These are phyloP conservation scores for Fomitopsis schrenkii DNA, from an alignment of 1,284 basidiomycete genomes.

Conservation along the genomic window DNA sequence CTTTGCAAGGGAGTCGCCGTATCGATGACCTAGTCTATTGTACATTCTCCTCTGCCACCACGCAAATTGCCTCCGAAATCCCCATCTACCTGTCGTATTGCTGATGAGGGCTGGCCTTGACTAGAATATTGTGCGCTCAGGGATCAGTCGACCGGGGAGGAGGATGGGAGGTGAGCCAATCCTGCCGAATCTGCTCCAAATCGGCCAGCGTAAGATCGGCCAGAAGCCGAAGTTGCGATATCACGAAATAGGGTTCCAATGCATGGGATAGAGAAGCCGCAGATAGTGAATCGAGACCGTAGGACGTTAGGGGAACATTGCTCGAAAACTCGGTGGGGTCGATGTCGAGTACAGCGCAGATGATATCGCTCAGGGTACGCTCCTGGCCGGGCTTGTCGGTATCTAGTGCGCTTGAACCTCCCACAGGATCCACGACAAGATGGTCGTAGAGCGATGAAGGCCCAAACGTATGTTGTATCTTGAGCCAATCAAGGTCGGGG, in stretches of 20 bases:
- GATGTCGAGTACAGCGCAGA: constrained; percentile 26
- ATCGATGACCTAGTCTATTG: too few species aligned
- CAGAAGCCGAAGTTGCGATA: constrained; percentile 35
- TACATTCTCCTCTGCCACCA: too few species aligned
- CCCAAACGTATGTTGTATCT: constrained; percentile 17
- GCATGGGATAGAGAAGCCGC: constrained; percentile 30
- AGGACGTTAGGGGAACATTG: constrained; percentile 35
- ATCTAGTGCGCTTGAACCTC: not conserved
- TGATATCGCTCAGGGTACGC: constrained; percentile 7
- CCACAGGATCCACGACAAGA: constrained; percentile 8
- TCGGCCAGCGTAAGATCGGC: constrained; percentile 22
- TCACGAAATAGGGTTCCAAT: constrained; percentile 24
- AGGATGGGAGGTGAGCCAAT: not conserved
- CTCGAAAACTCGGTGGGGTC: constrained; percentile 27
- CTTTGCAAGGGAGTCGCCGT: too few species aligned
- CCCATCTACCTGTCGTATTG: too few species aligned
- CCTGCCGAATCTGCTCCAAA: not conserved
- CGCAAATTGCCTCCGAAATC: too few species aligned
- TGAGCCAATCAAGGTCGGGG: constrained; percentile 27
- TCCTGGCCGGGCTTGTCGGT: not conserved
- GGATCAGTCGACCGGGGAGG: too few species aligned
- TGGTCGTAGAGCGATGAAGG: constrained; percentile 19
- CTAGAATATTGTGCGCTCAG: too few species aligned
- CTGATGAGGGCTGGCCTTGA: too few species aligned
- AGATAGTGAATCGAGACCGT: constrained; percentile 37